These are phyloP conservation scores for Coprinellus aureogranulatus DNA, from an alignment of 768 basidiomycete genomes.

Conservation along the genomic window DNA sequence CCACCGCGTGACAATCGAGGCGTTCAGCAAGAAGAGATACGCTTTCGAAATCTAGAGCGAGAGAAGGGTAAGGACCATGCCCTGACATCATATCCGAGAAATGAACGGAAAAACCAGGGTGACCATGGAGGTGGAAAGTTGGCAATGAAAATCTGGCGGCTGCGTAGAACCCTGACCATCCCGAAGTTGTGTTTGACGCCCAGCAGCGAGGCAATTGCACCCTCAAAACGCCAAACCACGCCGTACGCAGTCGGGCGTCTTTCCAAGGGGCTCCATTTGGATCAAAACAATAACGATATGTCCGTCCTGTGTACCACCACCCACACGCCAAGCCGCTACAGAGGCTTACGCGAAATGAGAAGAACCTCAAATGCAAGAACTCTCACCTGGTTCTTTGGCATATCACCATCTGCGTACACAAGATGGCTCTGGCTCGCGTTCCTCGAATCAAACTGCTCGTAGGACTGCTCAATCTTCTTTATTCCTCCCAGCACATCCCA, in stretches of 20 bases:
- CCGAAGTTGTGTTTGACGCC: too few relatives aligned
- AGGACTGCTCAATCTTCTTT: conserved; percentile 51
- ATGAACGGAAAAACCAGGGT: neutral
- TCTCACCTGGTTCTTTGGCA: conserved; percentile 54
- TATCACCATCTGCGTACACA: conserved; percentile 59
- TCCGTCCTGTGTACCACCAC: neutral
- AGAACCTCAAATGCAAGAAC: neutral
- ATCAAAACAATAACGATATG: neutral
- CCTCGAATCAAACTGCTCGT: conserved; percentile 57
- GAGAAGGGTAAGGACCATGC: neutral
- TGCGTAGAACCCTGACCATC: too few relatives aligned
- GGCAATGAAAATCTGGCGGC: neutral
- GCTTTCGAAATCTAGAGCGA: conserved; percentile 50
- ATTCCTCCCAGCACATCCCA: conserved; percentile 53
- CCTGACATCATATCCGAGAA: neutral
- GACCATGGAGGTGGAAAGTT: neutral
- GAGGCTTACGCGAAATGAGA: neutral
- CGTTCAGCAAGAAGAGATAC: conserved; percentile 73
- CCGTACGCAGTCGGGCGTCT: too few relatives aligned
- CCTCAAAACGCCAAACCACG: too few relatives aligned
- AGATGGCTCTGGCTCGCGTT: conserved; percentile 52
- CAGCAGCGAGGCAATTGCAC: too few relatives aligned
- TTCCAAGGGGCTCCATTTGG: too few relatives aligned
- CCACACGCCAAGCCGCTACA: neutral
- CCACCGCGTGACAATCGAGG: conserved; percentile 80